Conservation (phyloP, 176 grass and related monocot species). For the Panicum miliaceum region DNA sequence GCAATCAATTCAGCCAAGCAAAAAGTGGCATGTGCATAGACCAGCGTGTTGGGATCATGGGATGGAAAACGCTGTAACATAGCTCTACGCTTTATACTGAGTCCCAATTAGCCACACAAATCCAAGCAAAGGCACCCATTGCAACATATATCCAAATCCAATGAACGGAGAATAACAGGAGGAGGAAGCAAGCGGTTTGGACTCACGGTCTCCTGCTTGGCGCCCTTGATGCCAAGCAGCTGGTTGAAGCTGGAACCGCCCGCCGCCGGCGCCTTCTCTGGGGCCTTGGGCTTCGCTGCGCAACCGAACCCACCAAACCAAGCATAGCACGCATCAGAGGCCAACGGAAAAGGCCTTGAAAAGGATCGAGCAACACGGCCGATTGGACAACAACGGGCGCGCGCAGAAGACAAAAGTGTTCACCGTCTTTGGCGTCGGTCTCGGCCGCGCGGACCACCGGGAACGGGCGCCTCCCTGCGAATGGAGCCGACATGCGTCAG, state of each 20-base stretch:
- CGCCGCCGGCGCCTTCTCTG: conserved; percentile 62
- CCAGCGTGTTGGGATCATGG: background rate
- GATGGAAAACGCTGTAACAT: background rate
- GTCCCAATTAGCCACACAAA: background rate
- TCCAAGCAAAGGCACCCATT: background rate
- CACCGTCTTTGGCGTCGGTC: conserved; percentile 67
- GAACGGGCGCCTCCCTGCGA: conserved; percentile 50
- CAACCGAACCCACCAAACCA: conserved; percentile 16
- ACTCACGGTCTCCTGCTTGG: conserved; percentile 77
- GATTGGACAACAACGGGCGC: background rate
- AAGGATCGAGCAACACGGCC: background rate
- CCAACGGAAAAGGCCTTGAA: background rate
- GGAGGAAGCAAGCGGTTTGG: background rate
- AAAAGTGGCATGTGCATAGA: too few relatives aligned
- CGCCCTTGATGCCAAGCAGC: conserved; percentile 95
- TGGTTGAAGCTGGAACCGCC: conserved; percentile 93
- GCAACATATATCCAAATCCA: background rate
- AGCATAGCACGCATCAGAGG: background rate
- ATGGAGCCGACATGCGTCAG: conserved; percentile 30
- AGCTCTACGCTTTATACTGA: background rate
- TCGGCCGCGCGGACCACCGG: conserved; percentile 57
- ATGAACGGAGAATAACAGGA: conserved; percentile 1
- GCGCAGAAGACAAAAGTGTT: background rate
- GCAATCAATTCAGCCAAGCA: too few relatives aligned
- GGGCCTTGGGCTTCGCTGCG: conserved; percentile 58